Evolutionary conservation across 225 moss, liverwort and hornwort species (phyloP), one percentile per base, ranked within the genome.

Genomic region (Marchantia paleacea): DNA sequence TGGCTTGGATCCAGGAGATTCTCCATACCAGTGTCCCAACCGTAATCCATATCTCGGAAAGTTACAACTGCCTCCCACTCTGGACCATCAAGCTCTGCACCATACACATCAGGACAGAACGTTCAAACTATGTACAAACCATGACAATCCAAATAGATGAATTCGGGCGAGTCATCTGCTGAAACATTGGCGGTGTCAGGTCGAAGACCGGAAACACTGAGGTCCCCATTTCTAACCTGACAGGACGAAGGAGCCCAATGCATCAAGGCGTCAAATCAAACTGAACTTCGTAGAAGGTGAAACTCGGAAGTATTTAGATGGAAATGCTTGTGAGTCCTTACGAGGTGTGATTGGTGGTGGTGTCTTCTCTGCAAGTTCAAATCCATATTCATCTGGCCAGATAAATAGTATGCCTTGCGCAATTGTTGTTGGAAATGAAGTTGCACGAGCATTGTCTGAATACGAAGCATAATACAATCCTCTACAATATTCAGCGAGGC

Each of bases 1-100:
- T 94, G 92, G 76, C 91, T 91, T 73, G 94, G 92, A 80, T 94
- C 94, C 57, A 92, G 87, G 29, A 94, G 81, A 63, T 94, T 94
- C 71, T 94, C 94, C 90, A 90, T 89, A 63, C 88, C 89, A 51
- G 94, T 91, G 86, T 89, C 87, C 69, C 88, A 94, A 49, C 92
- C 92, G 52, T 92, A 16, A 47, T 80, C 89, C 90, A 93, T 55
- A 82, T 90, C 93, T 48, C 91, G 84, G 57, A 79, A 90, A 19
- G 89, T 91, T 79, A 89, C 84, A 7, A 78, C 80, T 2, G 79
- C 83, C 26, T 85, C 83, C 86, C 91, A 90, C 7, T 88, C 89
- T 39, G 89, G 49, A 25, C 86, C 80, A 3, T 86, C 90, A 67
- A 88, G 83, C 63, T 86, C 91, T 93, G 72, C 80, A 76, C 13